These are phyloP conservation scores for Naumovozyma dairenensis DNA, from an alignment of 805 yeast species.

Conservation along the genomic window DNA sequence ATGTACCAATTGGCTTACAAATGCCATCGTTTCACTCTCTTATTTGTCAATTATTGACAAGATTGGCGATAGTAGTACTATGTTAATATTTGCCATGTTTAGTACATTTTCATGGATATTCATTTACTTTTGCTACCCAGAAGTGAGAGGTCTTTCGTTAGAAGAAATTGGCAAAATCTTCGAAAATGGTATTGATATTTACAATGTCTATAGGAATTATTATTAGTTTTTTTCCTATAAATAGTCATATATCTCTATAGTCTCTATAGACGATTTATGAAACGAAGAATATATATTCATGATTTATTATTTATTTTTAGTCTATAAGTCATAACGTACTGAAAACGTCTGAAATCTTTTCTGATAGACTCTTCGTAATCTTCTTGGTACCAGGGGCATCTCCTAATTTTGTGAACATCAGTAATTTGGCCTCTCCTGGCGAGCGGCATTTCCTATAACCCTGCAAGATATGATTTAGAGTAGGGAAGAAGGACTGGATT, in stretches of 20 bases:
- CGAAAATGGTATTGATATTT: conserved; percentile 32
- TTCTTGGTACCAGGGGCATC: conserved; percentile 28
- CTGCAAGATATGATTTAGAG: conserved; percentile 47
- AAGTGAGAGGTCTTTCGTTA: conserved; percentile 35
- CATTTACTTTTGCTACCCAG: conserved; percentile 34
- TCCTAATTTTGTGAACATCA: conserved; percentile 21
- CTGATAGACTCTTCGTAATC: conserved; percentile 27
- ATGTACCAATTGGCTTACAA: conserved; percentile 36
- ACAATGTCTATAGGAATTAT: conserved; percentile 28
- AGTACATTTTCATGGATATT: conserved; percentile 33
- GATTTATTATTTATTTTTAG: too few species aligned
- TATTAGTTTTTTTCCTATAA: too few species aligned
- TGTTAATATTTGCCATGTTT: conserved; percentile 28
- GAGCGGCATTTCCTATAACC: conserved; percentile 23
- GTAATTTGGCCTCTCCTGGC: conserved; percentile 18
- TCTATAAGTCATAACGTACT: too few species aligned
- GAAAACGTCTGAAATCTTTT: conserved; percentile 22
- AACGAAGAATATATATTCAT: too few species aligned
- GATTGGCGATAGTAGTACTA: conserved; percentile 27
- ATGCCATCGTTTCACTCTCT: conserved; percentile 29
- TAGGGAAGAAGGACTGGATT: conserved; percentile 60
- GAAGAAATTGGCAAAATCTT: conserved; percentile 35
- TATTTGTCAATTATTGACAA: conserved; percentile 28
- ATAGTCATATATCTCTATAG: too few species aligned
- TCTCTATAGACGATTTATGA: too few species aligned